phyloP scores from a whole-genome alignment of 441 rosid species.

The Bruguiera hainesii region DNA sequence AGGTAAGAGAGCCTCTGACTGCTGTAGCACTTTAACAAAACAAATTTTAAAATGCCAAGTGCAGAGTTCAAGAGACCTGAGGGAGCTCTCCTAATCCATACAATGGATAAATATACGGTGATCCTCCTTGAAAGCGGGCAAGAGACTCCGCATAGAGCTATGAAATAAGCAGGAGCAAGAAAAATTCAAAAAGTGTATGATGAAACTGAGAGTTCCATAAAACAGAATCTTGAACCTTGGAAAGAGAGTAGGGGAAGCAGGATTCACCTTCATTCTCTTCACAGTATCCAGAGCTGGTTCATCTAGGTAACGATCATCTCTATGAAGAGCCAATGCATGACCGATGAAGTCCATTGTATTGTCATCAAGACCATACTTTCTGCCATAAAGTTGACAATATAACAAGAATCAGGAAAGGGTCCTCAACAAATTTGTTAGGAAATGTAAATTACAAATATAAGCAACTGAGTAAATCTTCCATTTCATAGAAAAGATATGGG shows the following conservation, averaged over 20 bases:
- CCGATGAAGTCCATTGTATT: constrained; percentile 89
- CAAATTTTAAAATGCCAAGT: not conserved
- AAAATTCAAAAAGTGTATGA: constrained; percentile 4
- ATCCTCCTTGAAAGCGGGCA: constrained; percentile 89
- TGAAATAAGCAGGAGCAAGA: constrained; percentile 12
- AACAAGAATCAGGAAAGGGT: constrained; percentile 6
- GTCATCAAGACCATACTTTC: constrained; percentile 90
- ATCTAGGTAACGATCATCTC: constrained; percentile 66
- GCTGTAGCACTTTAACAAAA: not conserved
- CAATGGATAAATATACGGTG: constrained; percentile 83
- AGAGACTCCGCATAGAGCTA: constrained; percentile 77
- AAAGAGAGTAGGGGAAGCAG: constrained; percentile 10
- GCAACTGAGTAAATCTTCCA: not conserved
- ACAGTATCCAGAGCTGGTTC: constrained; percentile 89
- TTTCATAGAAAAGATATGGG: not conserved
- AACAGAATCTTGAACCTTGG: not conserved
- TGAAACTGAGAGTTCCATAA: constrained; percentile 2
- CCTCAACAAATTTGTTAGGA: not conserved
- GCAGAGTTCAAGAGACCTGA: constrained; percentile 46
- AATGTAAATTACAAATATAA: not conserved
- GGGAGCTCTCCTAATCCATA: constrained; percentile 93
- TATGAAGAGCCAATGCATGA: constrained; percentile 85
- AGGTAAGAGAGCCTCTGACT: constrained; percentile 3
- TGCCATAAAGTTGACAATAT: constrained; percentile 28
- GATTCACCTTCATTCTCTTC: constrained; percentile 79